These are phyloP conservation scores for Solanum aculeatissimum DNA, from an alignment of 305 asterid genomes.

Conservation along the genomic window DNA sequence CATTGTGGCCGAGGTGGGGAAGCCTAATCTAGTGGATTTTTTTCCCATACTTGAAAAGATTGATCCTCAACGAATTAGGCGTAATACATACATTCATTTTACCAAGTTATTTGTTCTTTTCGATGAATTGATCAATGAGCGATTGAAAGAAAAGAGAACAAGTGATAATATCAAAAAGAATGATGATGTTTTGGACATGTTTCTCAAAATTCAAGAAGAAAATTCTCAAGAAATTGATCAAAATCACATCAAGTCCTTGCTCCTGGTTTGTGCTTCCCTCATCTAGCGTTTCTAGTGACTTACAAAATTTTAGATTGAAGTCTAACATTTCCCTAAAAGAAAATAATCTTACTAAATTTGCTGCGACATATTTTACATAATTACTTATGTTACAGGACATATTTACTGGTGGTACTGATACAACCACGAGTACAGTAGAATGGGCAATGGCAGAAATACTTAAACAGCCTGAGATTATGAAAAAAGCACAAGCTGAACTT, in stretches of 20 bases:
- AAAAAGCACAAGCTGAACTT: constrained; percentile 17
- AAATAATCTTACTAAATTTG: no score
- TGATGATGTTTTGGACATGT: background rate
- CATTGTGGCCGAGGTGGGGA: background rate
- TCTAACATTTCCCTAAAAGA: background rate
- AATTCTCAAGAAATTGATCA: background rate
- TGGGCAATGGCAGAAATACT: constrained; percentile 27
- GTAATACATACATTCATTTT: background rate
- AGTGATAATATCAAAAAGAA: background rate
- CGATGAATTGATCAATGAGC: background rate
- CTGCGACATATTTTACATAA: background rate
- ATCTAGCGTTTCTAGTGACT: no score
- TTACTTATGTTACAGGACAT: background rate
- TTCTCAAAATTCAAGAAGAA: background rate
- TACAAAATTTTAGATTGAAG: no score
- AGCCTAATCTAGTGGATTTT: background rate
- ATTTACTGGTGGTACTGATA: constrained; percentile 19
- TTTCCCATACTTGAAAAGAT: background rate
- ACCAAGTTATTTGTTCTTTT: background rate
- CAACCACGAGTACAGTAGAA: constrained; percentile 20
- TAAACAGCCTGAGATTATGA: constrained; percentile 11
- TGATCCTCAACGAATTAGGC: background rate
- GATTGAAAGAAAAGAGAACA: background rate
- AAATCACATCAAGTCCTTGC: background rate
- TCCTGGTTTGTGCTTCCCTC: background rate